A percentile compares a stretch with the other conserved stretches of the same genome.
Evolutionary conservation across 495 filamentous ascomycete species (phyloP).

Genomic region (Lichina pygmaea): DNA sequence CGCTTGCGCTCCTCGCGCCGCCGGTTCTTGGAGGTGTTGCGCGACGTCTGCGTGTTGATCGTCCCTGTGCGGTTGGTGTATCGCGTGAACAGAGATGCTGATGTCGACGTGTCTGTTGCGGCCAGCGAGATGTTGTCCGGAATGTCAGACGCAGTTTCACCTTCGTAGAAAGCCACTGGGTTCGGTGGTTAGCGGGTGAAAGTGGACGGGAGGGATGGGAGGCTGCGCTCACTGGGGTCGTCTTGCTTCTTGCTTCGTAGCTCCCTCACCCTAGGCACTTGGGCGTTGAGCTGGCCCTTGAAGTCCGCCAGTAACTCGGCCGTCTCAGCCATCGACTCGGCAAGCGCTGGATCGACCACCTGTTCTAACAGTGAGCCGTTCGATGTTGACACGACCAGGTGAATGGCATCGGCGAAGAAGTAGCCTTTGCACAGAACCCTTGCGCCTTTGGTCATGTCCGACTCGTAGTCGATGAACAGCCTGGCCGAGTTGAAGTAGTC

Average conservation of each 20-base stretch:
- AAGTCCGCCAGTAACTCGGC: conserved; percentile 86
- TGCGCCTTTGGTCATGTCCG: conserved; percentile 36
- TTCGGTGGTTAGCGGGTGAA: not conserved
- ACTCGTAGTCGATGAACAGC: conserved; percentile 57
- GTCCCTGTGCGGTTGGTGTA: conserved; percentile 47
- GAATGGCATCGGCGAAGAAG: conserved; percentile 59
- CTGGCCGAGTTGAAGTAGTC: conserved; percentile 55
- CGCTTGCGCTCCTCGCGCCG: conserved; percentile 80
- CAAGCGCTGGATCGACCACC: conserved; percentile 50
- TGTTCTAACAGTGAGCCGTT: conserved; percentile 19
- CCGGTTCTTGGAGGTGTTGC: conserved; percentile 61
- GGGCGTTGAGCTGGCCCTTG: conserved; percentile 52
- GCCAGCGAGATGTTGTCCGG: conserved; percentile 84
- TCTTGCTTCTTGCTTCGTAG: conserved; percentile 51
- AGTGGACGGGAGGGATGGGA: not conserved
- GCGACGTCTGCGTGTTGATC: conserved; percentile 38
- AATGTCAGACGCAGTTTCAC: conserved; percentile 34
- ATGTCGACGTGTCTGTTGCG: conserved; percentile 53
- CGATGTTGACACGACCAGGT: conserved; percentile 27
- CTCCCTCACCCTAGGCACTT: conserved; percentile 62
- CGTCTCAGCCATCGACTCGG: conserved; percentile 45
- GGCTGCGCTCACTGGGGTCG: conserved; percentile 42
- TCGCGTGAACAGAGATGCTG: conserved; percentile 64
- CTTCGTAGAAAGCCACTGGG: conserved; percentile 24
- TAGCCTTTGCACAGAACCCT: conserved; percentile 57